Evolutionary conservation across 257 asterid genomes (phyloP).

Genomic region (Ballota nigra): DNA sequence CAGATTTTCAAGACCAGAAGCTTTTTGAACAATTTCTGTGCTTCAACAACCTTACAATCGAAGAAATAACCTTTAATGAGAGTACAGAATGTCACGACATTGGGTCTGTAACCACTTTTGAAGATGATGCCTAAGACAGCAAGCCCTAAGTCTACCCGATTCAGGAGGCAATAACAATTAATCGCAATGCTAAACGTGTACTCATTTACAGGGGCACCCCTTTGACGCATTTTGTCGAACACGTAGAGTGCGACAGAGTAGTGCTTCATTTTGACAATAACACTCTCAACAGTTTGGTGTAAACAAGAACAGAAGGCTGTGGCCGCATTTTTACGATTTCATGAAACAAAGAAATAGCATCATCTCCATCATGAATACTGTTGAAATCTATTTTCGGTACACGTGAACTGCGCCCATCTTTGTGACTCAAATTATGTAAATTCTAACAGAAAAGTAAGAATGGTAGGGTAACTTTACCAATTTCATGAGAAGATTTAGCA

Average conservation of each 20-base stretch:
- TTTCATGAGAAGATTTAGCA: neutral
- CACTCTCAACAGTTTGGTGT: neutral
- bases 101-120: neutral
- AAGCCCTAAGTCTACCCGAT: neutral
- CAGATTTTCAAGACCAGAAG: neutral
- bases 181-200: neutral
- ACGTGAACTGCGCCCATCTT: too few species aligned
- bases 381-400: neutral
- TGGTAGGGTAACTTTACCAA: neutral
- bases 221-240: slow-evolving; percentile 4
- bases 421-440: neutral
- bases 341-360: neutral
- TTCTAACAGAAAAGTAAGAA: too few species aligned
- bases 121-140: neutral
- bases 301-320: neutral
- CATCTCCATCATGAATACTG: neutral
- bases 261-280: neutral
- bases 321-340: neutral
- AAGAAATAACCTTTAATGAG: neutral
- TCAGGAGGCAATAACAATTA: neutral
- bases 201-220: neutral
- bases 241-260: neutral
- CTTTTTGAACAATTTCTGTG: neutral
- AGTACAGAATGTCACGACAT: neutral
- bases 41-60: neutral